Evolutionary conservation across 2,329 filamentous ascomycete species (phyloP).

Genomic region (Phialophora macrospora): DNA sequence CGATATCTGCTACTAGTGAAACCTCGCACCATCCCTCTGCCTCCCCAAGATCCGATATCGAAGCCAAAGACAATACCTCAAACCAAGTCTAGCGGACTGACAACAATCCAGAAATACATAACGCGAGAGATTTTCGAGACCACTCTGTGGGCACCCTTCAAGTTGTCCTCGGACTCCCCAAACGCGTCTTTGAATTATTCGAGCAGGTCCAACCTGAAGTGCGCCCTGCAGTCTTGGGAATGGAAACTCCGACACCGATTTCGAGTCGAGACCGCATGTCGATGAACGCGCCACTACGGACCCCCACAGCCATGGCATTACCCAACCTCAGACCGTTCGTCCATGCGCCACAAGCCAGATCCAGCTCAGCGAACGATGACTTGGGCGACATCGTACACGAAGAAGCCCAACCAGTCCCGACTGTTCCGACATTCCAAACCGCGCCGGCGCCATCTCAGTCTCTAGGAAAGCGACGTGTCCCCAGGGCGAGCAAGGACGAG

Average conservation of each 20-base stretch:
- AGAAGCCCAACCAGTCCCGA: background rate
- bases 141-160: background rate
- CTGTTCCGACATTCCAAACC: background rate
- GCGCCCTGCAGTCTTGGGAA: background rate
- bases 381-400: background rate
- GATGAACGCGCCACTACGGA: background rate
- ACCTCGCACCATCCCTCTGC: background rate
- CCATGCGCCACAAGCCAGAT: background rate
- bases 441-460: background rate
- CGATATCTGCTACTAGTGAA: background rate
- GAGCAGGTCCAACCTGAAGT: background rate
- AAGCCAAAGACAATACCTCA: background rate
- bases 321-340: background rate
- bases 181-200: background rate
- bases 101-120: background rate
- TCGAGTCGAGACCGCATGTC: background rate
- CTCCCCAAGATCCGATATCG: background rate
- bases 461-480: conserved; percentile 1
- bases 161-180: background rate
- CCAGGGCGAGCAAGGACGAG: conserved; percentile 4
- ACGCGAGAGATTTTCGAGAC: background rate
- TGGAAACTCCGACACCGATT: background rate
- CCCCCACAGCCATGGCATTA: background rate
- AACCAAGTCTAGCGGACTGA: background rate
- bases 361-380: background rate